Evolutionary conservation across 768 basidiomycete species (phyloP), one percentile per base, ranked within the genome.

Genomic region (Thelephora aurantiotincta): DNA sequence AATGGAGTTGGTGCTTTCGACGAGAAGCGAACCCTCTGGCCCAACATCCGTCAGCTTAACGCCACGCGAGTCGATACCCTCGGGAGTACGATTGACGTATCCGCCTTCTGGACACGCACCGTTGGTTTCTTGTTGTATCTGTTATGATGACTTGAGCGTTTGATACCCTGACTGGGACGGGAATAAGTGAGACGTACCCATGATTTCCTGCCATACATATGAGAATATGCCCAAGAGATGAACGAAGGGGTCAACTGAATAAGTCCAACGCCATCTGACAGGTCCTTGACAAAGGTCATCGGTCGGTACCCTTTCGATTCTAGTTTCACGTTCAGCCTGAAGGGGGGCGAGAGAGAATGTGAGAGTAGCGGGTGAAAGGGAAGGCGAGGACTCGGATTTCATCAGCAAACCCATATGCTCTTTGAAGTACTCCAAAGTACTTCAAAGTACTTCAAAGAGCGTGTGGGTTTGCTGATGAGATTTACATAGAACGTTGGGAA

Each of bases 21-120:
- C 6, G 43, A 18, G 42, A 11, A 13, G 11, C 4, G 9, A 26
- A 81, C 91, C 91, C 75, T 97, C 94, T 9, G 93, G 89, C 14
- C 92, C 94, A 51, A 99, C 96, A 64, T 98, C 97, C 33, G 93
- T 98, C 52, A 99, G 69, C 60, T 94, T 93, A 48, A 98, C 89
- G 11, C 92, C 91, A 56, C 92, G 70, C 13, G 87, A 88, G 30
- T 82, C 82, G 63, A 99, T 97, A 64, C 94, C 96, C 54, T 94
- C 87, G 42, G 98, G 66, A 0, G 96, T 94, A 63, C 90, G 91
- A 64, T 89, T 93, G 44, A 94, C 93, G 64, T 99, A 72, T 99
- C 96, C 2, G 91, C 92, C 58, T 93, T 96, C 64, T 99, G 96
- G 1, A 98, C 82, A 26, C 93, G 77, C 72, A 97, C 92, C 33